These are phyloP conservation scores for Odontarrhena argentea DNA, from an alignment of 345 rosid genomes.

Conservation along the genomic window DNA sequence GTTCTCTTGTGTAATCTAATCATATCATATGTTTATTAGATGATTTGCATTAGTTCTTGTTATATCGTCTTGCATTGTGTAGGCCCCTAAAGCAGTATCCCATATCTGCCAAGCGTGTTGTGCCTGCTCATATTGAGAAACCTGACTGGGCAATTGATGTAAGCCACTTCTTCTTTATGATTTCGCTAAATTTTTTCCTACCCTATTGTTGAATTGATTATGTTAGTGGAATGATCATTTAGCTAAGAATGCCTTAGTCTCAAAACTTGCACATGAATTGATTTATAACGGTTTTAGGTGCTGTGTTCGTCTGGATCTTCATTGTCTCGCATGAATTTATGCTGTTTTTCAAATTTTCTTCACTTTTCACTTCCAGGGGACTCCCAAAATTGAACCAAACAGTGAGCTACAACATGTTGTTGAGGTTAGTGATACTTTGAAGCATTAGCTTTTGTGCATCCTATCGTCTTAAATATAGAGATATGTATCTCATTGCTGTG, in stretches of 20 bases:
- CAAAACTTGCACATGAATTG: slow-evolving; percentile 13
- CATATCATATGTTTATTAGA: background rate
- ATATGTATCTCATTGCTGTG: slow-evolving; percentile 8
- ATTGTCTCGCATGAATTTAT: background rate
- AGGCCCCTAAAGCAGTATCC: slow-evolving; percentile 84
- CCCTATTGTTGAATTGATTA: background rate
- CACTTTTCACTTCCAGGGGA: slow-evolving; percentile 55
- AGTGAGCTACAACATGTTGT: slow-evolving; percentile 85
- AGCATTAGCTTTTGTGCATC: slow-evolving; percentile 11
- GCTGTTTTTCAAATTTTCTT: background rate
- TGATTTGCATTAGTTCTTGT: background rate
- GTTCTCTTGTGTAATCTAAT: background rate
- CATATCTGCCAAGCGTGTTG: slow-evolving; percentile 58
- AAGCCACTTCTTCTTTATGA: slow-evolving; percentile 40
- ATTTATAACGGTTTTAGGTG: background rate
- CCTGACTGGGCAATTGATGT: slow-evolving; percentile 98
- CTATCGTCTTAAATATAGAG: slow-evolving; percentile 1
- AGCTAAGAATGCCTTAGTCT: slow-evolving; percentile 11
- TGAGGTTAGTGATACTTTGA: slow-evolving; percentile 56
- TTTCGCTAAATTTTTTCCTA: background rate
- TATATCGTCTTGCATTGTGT: slow-evolving; percentile 33
- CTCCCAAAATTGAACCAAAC: slow-evolving; percentile 80
- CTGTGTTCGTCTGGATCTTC: background rate
- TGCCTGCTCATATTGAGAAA: slow-evolving; percentile 66
- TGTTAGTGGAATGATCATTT: background rate